Percentiles rank a stretch among this genome's conserved stretches.
These are phyloP conservation scores for Penicillium steckii DNA, from an alignment of 495 filamentous ascomycete genomes.

Conservation along the genomic window DNA sequence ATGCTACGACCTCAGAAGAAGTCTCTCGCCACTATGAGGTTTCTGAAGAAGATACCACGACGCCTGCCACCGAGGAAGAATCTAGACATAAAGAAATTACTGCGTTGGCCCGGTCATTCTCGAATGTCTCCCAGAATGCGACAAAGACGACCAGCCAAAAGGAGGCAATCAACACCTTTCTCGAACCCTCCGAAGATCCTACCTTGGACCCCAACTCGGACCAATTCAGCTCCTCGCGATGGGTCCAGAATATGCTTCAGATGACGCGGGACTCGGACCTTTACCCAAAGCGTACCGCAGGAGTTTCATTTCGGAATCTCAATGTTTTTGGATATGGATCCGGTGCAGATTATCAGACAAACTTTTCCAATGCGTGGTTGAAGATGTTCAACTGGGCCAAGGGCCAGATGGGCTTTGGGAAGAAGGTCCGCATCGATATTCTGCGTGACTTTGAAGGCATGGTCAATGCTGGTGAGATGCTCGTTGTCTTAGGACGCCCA, in stretches of 20 bases:
- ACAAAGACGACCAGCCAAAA: conserved; percentile 10
- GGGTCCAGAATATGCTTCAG: conserved; percentile 44
- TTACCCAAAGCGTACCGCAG: conserved; percentile 42
- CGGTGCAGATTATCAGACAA: conserved; percentile 74
- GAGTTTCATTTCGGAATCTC: conserved; percentile 56
- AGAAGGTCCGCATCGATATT: conserved; percentile 66
- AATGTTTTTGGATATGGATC: conserved; percentile 73
- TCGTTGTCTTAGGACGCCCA: conserved; percentile 75
- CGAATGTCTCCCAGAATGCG: conserved; percentile 35
- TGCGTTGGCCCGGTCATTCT: conserved; percentile 40
- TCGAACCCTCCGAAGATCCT: conserved; percentile 36
- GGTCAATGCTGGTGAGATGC: conserved; percentile 75
- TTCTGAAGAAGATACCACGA: conserved; percentile 10
- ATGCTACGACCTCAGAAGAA: background rate
- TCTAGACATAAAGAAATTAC: conserved; percentile 32
- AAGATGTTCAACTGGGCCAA: conserved; percentile 46
- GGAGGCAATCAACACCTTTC: conserved; percentile 44
- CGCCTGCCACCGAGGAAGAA: conserved; percentile 19
- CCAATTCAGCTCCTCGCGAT: conserved; percentile 45
- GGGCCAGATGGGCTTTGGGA: conserved; percentile 46
- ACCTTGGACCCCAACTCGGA: conserved; percentile 42
- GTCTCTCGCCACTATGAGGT: conserved; percentile 10
- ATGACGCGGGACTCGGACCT: conserved; percentile 43
- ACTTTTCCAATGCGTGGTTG: conserved; percentile 63
- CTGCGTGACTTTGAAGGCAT: conserved; percentile 75